Conservation (phyloP, 2,329 filamentous ascomycete genomes). For the Microascus cirrosus region DNA sequence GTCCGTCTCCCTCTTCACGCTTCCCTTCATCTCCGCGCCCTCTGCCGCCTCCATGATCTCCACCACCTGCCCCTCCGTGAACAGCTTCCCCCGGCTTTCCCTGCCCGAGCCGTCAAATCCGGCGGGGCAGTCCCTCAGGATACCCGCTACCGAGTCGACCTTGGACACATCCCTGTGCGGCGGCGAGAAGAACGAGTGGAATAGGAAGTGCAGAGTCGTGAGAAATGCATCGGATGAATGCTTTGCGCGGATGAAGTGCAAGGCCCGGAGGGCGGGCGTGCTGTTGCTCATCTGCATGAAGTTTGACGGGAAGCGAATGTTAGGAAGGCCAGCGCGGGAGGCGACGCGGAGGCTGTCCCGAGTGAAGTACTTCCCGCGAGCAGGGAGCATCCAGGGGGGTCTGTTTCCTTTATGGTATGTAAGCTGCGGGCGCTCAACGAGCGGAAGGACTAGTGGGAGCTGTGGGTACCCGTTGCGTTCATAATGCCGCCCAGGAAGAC, state of each 20-base stretch:
- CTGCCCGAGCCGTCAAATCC: conserved; percentile 10
- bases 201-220: conserved; percentile 41
- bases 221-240: conserved; percentile 39
- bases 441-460: too few species aligned
- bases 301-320: conserved; percentile 25
- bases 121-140: conserved; percentile 19
- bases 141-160: conserved; percentile 31
- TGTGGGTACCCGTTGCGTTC: conserved; percentile 36
- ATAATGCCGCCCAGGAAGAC: conserved; percentile 62
- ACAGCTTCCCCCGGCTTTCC: conserved; percentile 21
- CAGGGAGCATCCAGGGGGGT: conserved; percentile 60
- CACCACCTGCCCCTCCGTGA: conserved; percentile 38
- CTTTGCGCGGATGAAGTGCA: conserved; percentile 54
- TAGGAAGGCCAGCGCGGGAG: conserved; percentile 22
- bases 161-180: conserved; percentile 48
- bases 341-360: conserved; percentile 28
- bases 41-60: conserved; percentile 41
- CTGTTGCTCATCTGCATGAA: conserved; percentile 32
- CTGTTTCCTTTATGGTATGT: conserved; percentile 45
- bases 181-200: conserved; percentile 51
- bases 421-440: not conserved
- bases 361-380: conserved; percentile 49
- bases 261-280: conserved; percentile 49
- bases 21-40: conserved; percentile 30
- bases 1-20: conserved; percentile 45